phyloP scores from a whole-genome alignment of 345 rosid genomes.

The Tarenaya hassleriana region DNA sequence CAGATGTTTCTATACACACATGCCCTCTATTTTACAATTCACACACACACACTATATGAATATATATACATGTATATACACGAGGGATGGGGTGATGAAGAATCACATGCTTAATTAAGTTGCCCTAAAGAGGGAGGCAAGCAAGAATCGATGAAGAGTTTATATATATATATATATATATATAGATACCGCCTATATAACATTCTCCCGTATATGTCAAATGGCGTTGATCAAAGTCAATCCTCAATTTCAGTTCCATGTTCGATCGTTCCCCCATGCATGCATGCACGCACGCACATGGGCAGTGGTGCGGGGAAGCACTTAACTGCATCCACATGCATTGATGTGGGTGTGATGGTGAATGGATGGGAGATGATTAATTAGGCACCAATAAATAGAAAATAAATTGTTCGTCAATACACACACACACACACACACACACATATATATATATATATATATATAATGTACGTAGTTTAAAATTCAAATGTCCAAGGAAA shows the following conservation, averaged over 20 bases:
- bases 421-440: too few species aligned
- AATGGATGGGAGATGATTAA: too few species aligned
- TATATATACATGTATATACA: conserved; percentile 21
- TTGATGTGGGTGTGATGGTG: conserved; percentile 15
- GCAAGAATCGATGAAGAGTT: conserved; percentile 24
- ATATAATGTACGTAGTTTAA: too few species aligned
- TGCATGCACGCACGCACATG: conserved; percentile 28
- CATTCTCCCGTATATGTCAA: too few species aligned
- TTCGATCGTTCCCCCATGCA: conserved; percentile 27
- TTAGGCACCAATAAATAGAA: conserved; percentile 6
- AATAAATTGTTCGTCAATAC: conserved; percentile 5
- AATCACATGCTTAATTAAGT: conserved; percentile 28
- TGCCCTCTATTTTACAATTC: too few species aligned
- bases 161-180: conserved; percentile 22
- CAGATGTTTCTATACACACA: too few species aligned
- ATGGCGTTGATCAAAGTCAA: too few species aligned
- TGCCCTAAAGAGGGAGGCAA: conserved; percentile 23
- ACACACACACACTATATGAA: conserved; percentile 21
- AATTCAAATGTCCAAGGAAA: too few species aligned
- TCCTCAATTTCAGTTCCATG: conserved; percentile 32
- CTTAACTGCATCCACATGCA: conserved; percentile 28
- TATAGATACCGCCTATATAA: conserved; percentile 28
- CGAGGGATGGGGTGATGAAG: conserved; percentile 30
- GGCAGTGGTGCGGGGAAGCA: too few species aligned
- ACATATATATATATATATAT: too few species aligned